These are phyloP conservation scores for Gossypium armourianum DNA, from an alignment of 441 rosid genomes.

Conservation along the genomic window DNA sequence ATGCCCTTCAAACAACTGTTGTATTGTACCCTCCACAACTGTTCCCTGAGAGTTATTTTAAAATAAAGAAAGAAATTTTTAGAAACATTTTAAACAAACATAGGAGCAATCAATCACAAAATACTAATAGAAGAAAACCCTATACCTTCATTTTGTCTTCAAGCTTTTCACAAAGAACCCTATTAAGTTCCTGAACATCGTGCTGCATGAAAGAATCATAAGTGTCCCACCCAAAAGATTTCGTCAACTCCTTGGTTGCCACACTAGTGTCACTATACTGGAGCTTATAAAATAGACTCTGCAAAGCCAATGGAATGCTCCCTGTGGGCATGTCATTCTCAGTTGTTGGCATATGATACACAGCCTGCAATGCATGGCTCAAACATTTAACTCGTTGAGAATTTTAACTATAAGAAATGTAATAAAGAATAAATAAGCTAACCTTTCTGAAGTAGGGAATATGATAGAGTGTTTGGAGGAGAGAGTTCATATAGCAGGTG, in stretches of 20 bases:
- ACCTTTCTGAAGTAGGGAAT: constrained; percentile 71
- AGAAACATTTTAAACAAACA: background rate
- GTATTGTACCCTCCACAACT: constrained; percentile 72
- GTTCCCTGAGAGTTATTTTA: constrained; percentile 38
- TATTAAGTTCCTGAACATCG: constrained; percentile 72
- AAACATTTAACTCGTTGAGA: constrained; percentile 12
- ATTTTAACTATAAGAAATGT: constrained; percentile 11
- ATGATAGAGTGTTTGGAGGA: constrained; percentile 62
- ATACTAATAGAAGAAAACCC: background rate
- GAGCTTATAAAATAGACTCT: constrained; percentile 66
- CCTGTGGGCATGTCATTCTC: constrained; percentile 61
- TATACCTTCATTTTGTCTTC: constrained; percentile 68
- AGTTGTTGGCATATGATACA: constrained; percentile 73
- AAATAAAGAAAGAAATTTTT: background rate
- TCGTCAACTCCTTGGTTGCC: constrained; percentile 63
- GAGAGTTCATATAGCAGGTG: constrained; percentile 73
- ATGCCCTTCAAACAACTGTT: constrained; percentile 63
- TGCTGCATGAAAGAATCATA: constrained; percentile 73
- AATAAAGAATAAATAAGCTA: constrained; percentile 6
- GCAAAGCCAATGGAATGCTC: constrained; percentile 68
- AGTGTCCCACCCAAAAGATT: constrained; percentile 76
- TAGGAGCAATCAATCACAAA: constrained; percentile 7
- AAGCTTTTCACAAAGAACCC: constrained; percentile 65
- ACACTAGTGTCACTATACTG: constrained; percentile 63
- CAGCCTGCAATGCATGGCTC: constrained; percentile 39